Conservation (phyloP, 306 rosid genomes). For the Trifolium dubium region DNA sequence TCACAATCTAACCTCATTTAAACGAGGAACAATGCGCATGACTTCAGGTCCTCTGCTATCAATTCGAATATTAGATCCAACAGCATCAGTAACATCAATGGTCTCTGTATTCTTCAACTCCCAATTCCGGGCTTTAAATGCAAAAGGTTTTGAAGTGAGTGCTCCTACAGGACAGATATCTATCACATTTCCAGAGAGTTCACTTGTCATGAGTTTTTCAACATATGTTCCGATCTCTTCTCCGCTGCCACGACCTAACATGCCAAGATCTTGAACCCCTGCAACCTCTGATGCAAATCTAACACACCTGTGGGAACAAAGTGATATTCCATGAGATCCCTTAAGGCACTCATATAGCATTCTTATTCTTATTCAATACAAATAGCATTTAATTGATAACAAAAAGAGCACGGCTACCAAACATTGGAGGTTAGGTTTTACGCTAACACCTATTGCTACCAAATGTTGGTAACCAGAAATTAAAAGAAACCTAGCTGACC, state of each 20-base stretch:
- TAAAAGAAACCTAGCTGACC: slow-evolving; percentile 17
- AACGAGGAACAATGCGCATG: slow-evolving; percentile 90
- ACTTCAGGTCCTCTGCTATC: slow-evolving; percentile 99
- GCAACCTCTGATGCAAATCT: slow-evolving; percentile 99
- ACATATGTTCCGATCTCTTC: slow-evolving; percentile 99
- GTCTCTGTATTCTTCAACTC: slow-evolving; percentile 94
- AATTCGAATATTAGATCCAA: slow-evolving; percentile 95
- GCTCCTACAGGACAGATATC: slow-evolving; percentile 99
- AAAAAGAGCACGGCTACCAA: slow-evolving; percentile 13
- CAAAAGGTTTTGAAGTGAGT: slow-evolving; percentile 96
- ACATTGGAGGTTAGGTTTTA: slow-evolving; percentile 12
- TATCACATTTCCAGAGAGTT: slow-evolving; percentile 97
- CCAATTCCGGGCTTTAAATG: slow-evolving; percentile 98
- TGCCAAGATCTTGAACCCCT: slow-evolving; percentile 98
- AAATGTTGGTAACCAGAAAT: slow-evolving; percentile 27
- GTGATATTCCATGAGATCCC: slow-evolving; percentile 38
- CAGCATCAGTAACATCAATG: slow-evolving; percentile 98
- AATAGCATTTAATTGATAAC: slow-evolving; percentile 24
- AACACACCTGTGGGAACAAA: slow-evolving; percentile 74
- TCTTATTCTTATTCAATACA: slow-evolving; percentile 30
- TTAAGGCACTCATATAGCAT: slow-evolving; percentile 33
- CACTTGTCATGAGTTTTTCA: slow-evolving; percentile 95
- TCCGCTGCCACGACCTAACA: slow-evolving; percentile 99
- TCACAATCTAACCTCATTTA: slow-evolving; percentile 77
- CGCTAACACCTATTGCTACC: slow-evolving; percentile 9